Evolutionary conservation across 257 asterid genomes (phyloP), one percentile per base, ranked within the genome.

Genomic region (Solanum arcanum): DNA sequence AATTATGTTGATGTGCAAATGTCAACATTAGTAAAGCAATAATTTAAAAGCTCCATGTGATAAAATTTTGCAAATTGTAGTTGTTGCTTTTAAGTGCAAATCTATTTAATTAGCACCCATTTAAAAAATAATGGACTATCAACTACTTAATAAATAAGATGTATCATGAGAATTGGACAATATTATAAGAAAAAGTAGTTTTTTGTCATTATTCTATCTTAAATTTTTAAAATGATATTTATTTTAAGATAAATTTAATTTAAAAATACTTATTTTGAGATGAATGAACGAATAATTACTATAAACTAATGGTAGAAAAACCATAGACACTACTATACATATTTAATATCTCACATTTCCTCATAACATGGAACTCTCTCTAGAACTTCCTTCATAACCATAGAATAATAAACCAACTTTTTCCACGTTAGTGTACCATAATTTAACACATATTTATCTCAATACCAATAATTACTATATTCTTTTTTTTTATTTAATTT

Each of bases 281-380:
- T 0, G 23, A 52, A 16, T 9, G 4, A 52, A 16, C 0, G 6
- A 52, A 16, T 52, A 52, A 52, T 52, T 52, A 16, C n/a, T 18
- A 52, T 37, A 1, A 37, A 37, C 39, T 37, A 37, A 37, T 64
- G n/a, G 42, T 70, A 70, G 13, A 42, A 72, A 33, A 72, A 33
- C 25, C 25, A 33, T 72, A 27, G 6, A 72, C 78, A 33, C 44
- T 33, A 16, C 41, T 69, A 70, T 70, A 16, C 77, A 70, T 11
- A 62, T 62, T 62, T 31, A 70, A 70, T 72, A 12, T 35, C 29
- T 73, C 80, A 20, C 27, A 12, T 20, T 73, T 73, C 81, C 81
- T 73, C 81, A 37, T 4, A 35, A 80, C 11, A 80, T 85, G 15
- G 91, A 90, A 83, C 69, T 86, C 87, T 74, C 39, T 88, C 88